A percentile compares a stretch with the other conserved stretches of the same genome.
phyloP scores from a whole-genome alignment of 495 filamentous ascomycete species.

The Aspergillus steynii region DNA sequence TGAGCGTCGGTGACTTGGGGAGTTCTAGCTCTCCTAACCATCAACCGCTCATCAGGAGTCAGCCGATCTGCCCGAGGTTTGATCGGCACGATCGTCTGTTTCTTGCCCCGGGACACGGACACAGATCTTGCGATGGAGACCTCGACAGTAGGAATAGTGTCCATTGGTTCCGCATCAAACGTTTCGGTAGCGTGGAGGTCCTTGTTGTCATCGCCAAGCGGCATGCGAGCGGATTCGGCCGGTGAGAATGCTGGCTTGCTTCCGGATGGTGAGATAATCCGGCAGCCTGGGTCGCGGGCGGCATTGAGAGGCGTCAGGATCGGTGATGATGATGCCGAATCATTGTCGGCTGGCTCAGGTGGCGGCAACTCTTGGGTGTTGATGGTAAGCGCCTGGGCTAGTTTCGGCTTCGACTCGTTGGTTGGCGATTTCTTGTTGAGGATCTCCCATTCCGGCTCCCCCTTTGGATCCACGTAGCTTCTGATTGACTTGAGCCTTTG shows the following conservation, averaged over 20 bases:
- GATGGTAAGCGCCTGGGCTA: slow-evolving; percentile 12
- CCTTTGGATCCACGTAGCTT: slow-evolving; percentile 15
- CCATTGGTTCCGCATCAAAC: slow-evolving; percentile 2
- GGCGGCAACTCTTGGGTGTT: slow-evolving; percentile 15
- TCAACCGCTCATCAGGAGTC: slow-evolving; percentile 28
- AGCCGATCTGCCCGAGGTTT: slow-evolving; percentile 26
- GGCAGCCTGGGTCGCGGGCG: background rate
- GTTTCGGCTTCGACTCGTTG: background rate
- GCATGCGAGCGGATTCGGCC: slow-evolving; percentile 18
- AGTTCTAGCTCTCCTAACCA: slow-evolving; percentile 24
- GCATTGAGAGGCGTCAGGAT: slow-evolving; percentile 15
- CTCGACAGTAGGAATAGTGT: slow-evolving; percentile 28
- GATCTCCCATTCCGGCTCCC: slow-evolving; percentile 29
- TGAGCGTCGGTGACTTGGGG: slow-evolving; percentile 33
- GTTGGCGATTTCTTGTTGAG: slow-evolving; percentile 17
- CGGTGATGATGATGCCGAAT: slow-evolving; percentile 16
- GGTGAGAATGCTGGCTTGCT: slow-evolving; percentile 12
- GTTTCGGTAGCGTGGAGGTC: slow-evolving; percentile 9
- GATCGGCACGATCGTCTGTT: slow-evolving; percentile 40
- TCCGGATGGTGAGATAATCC: slow-evolving; percentile 21
- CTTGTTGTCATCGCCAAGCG: slow-evolving; percentile 16
- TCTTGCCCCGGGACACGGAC: slow-evolving; percentile 39
- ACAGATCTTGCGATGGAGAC: slow-evolving; percentile 45
- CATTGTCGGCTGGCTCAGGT: slow-evolving; percentile 9
- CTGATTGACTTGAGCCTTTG: slow-evolving; percentile 20